Evolutionary conservation across 2,329 filamentous ascomycete genomes (phyloP).

Genomic region (Lachnellula arida): DNA sequence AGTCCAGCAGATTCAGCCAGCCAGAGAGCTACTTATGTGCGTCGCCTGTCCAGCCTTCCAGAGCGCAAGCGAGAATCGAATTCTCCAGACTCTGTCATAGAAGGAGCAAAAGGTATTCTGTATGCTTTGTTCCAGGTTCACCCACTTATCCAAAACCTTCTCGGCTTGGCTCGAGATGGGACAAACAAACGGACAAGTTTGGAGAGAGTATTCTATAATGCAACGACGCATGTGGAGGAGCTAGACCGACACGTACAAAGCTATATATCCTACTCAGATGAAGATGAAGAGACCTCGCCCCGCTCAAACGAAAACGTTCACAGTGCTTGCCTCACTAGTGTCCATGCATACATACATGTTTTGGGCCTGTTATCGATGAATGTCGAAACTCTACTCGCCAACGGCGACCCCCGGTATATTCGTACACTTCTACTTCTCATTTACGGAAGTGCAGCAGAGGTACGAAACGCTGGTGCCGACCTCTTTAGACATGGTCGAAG

Average conservation of each 20-base stretch:
- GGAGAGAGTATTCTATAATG: constrained; percentile 64
- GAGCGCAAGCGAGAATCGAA: constrained; percentile 58
- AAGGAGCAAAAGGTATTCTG: constrained; percentile 61
- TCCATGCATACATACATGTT: constrained; percentile 61
- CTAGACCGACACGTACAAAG: constrained; percentile 61
- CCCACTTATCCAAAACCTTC: constrained; percentile 61
- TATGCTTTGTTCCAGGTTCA: constrained; percentile 66
- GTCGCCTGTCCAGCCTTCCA: constrained; percentile 58
- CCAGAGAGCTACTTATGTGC: constrained; percentile 56
- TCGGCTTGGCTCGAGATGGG: constrained; percentile 56
- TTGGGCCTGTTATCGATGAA: constrained; percentile 57
- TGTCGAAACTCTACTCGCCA: constrained; percentile 59
- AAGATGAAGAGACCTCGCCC: constrained; percentile 42
- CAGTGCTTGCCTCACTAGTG: constrained; percentile 57
- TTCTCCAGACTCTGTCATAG: constrained; percentile 55
- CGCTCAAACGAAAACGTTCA: constrained; percentile 61
- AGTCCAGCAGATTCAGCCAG: constrained; percentile 55
- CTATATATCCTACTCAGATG: constrained; percentile 48
- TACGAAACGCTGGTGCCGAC: constrained; percentile 39
- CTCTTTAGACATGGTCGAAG: constrained; percentile 18
- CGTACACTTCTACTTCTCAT: constrained; percentile 58
- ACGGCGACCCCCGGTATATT: constrained; percentile 62
- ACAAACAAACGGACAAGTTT: constrained; percentile 58
- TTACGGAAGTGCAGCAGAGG: constrained; percentile 64
- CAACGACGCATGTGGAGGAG: constrained; percentile 61